These are phyloP conservation scores for Talaromyces islandicus DNA, from an alignment of 2,329 filamentous ascomycete species.

Conservation along the genomic window DNA sequence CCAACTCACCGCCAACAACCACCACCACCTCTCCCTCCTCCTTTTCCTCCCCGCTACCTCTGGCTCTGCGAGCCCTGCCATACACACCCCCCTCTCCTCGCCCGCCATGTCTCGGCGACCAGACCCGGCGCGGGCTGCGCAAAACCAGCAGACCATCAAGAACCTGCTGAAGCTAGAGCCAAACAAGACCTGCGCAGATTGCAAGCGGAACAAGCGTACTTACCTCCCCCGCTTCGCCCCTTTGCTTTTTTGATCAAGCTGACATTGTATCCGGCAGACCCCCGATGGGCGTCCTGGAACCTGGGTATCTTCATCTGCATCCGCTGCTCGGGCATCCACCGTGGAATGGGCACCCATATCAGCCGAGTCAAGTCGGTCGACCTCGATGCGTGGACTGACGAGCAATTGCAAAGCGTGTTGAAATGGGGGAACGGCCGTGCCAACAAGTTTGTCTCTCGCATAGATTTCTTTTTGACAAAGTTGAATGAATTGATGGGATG, in stretches of 20 bases:
- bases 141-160: conserved; percentile 93
- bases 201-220: conserved; percentile 97
- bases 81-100: not conserved
- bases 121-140: conserved; percentile 78
- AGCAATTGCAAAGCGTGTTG: conserved; percentile 88
- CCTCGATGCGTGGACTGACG: conserved; percentile 96
- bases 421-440: conserved; percentile 94
- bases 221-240: conserved; percentile 4
- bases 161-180: conserved; percentile 86
- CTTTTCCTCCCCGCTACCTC: not conserved
- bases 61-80: not conserved
- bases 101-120: conserved; percentile 43
- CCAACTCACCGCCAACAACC: conserved; percentile 6
- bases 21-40: not conserved
- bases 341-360: conserved; percentile 98
- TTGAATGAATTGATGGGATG: not conserved
- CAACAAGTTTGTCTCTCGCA: conserved; percentile 64
- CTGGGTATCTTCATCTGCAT: conserved; percentile 96
- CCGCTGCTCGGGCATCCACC: conserved; percentile 95
- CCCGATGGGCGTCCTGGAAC: conserved; percentile 99
- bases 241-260: not conserved
- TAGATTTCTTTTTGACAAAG: too few species aligned
- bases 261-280: conserved; percentile 53
- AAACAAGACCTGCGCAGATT: conserved; percentile 97
- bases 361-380: conserved; percentile 97